These are phyloP conservation scores for Quambalaria eucalypti DNA, from an alignment of 1,284 basidiomycete species.

Conservation along the genomic window DNA sequence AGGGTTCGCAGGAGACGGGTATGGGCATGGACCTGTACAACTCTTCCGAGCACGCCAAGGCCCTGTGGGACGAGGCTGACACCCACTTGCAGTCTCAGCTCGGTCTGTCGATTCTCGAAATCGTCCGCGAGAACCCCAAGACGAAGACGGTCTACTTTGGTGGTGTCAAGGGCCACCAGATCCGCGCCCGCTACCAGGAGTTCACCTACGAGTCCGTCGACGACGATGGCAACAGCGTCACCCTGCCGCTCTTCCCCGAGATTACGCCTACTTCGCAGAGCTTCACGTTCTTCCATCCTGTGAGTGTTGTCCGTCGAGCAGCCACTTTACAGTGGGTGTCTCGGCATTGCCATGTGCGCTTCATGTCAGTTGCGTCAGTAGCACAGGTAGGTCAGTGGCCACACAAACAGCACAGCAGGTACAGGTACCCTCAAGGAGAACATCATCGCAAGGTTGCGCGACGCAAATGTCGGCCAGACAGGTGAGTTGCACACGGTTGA, in stretches of 20 bases:
- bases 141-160: constrained; percentile 89
- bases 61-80: constrained; percentile 95
- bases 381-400: too few relatives aligned
- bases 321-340: too few relatives aligned
- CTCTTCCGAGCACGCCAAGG: constrained; percentile 79
- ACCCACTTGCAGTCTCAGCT: constrained; percentile 81
- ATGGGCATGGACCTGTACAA: constrained; percentile 99
- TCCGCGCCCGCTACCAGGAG: constrained; percentile 96
- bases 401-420: too few relatives aligned
- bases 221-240: constrained; percentile 67
- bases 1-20: constrained; percentile 93
- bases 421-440: too few relatives aligned
- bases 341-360: too few relatives aligned
- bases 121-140: constrained; percentile 49
- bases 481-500: too few relatives aligned
- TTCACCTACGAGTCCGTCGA: constrained; percentile 88
- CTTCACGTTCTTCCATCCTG: constrained; percentile 92
- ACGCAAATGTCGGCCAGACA: too few relatives aligned
- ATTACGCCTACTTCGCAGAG: constrained; percentile 32
- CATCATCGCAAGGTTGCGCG: too few relatives aligned
- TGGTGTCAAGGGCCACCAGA: constrained; percentile 94
- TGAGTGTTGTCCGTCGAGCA: too few relatives aligned
- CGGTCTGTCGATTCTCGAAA: constrained; percentile 95
- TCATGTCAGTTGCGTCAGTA: too few relatives aligned
- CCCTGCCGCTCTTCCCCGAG: constrained; percentile 40